These are phyloP conservation scores for Heterococcus sp. DNA, from an alignment of 108 stramenopile species.

Conservation along the genomic window DNA sequence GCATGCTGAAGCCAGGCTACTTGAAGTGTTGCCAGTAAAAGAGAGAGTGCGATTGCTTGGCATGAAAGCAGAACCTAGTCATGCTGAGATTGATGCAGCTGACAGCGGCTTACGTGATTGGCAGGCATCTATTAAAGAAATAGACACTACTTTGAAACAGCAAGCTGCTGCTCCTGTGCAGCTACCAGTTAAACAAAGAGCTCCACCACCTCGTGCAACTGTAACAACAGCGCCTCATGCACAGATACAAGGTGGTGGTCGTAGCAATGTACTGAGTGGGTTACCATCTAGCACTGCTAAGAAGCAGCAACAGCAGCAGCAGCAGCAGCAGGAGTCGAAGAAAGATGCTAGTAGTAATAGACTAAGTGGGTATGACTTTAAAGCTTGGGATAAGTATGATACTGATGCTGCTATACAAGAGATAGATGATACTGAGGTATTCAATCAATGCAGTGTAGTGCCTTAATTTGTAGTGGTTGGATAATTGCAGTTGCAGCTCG, in stretches of 20 bases:
- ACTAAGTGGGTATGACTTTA: conserved; percentile 55
- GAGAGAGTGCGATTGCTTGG: conserved; percentile 39
- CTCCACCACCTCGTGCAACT: background rate
- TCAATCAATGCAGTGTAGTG: too few relatives aligned
- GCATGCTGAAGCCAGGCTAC: conserved; percentile 46
- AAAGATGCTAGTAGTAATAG: too few relatives aligned
- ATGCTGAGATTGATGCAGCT: background rate
- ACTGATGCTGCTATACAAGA: conserved; percentile 38
- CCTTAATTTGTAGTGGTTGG: too few relatives aligned
- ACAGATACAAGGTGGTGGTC: too few relatives aligned
- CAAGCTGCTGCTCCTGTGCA: too few relatives aligned
- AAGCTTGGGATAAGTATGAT: conserved; percentile 62
- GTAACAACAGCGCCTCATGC: too few relatives aligned
- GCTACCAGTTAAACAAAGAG: background rate
- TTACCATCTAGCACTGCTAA: background rate
- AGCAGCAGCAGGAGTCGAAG: too few relatives aligned
- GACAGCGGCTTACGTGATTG: background rate
- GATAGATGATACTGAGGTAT: too few relatives aligned
- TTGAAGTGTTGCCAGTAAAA: conserved; percentile 45
- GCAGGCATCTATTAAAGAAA: background rate
- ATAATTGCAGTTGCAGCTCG: too few relatives aligned
- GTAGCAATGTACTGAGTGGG: background rate
- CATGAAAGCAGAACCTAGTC: background rate
- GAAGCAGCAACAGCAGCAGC: background rate
- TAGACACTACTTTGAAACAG: too few relatives aligned